phyloP scores from a whole-genome alignment of 345 rosid species.

The Eutrema japonicum region DNA sequence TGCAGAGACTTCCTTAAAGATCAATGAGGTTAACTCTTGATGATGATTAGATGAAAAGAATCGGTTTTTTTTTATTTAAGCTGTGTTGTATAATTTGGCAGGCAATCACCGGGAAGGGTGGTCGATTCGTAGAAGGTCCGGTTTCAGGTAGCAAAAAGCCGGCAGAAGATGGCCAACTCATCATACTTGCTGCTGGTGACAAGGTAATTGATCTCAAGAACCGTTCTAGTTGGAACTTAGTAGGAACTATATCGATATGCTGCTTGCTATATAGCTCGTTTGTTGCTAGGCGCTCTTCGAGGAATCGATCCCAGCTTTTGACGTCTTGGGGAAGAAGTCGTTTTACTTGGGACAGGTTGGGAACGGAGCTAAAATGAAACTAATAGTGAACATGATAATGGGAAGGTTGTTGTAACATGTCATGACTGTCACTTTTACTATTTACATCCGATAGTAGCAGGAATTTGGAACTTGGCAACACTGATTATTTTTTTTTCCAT shows the following conservation, averaged over 20 bases:
- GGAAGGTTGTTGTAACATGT: conserved; percentile 64
- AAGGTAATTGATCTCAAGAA: conserved; percentile 54
- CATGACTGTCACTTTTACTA: conserved; percentile 8
- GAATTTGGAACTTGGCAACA: neutral
- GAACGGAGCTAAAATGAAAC: conserved; percentile 96
- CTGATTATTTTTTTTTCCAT: no score
- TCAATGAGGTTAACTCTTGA: conserved; percentile 58
- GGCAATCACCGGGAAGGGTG: conserved; percentile 84
- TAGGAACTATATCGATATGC: neutral
- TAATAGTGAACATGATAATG: conserved; percentile 96
- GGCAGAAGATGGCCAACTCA: conserved; percentile 94
- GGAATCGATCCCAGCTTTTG: conserved; percentile 76
- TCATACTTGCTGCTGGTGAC: conserved; percentile 94
- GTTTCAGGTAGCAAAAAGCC: conserved; percentile 98
- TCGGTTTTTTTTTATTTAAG: neutral
- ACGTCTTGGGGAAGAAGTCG: conserved; percentile 84
- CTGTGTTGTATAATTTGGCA: conserved; percentile 36
- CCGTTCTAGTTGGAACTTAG: conserved; percentile 4
- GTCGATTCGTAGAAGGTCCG: conserved; percentile 86
- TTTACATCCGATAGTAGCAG: neutral
- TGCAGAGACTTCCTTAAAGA: conserved; percentile 79
- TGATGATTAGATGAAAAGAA: neutral
- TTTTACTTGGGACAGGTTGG: conserved; percentile 90
- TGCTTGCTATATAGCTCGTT: neutral
- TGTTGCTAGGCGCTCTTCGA: conserved; percentile 65